Evolutionary conservation across 306 rosid genomes (phyloP).

Genomic region (Vigna reflexopilosa): DNA sequence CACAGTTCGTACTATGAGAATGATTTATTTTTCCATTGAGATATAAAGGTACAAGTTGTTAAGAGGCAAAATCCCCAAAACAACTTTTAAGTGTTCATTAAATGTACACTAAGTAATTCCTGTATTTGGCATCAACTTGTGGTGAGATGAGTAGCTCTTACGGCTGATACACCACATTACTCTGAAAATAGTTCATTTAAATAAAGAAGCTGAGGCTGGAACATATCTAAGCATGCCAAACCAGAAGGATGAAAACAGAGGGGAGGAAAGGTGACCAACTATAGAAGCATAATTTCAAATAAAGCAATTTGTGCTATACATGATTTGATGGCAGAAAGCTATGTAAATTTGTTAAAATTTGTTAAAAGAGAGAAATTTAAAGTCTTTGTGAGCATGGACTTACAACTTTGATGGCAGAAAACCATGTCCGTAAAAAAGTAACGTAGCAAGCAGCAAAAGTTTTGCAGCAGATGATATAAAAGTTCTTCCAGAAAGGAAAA

Average conservation of each 20-base stretch:
- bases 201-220: constrained; percentile 18
- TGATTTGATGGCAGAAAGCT: constrained; percentile 23
- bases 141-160: constrained; percentile 34
- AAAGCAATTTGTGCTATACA: constrained; percentile 13
- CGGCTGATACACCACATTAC: constrained; percentile 35
- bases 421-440: constrained; percentile 65
- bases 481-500: constrained; percentile 75
- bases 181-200: constrained; percentile 29
- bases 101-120: constrained; percentile 2
- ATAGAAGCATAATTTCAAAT: constrained; percentile 1
- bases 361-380: background rate
- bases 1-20: constrained; percentile 44
- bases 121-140: constrained; percentile 28
- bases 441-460: constrained; percentile 60
- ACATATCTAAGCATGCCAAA: constrained; percentile 32
- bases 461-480: constrained; percentile 64
- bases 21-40: constrained; percentile 7
- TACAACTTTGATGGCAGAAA: constrained; percentile 67
- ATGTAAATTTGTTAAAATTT: constrained; percentile 1
- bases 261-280: background rate
- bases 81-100: constrained; percentile 28
- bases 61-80: constrained; percentile 30
- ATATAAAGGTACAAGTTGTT: constrained; percentile 32
- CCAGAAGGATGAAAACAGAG: constrained; percentile 18
- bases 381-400: constrained; percentile 48